phyloP scores from a whole-genome alignment of 257 asterid species.

The Lantana camara region DNA sequence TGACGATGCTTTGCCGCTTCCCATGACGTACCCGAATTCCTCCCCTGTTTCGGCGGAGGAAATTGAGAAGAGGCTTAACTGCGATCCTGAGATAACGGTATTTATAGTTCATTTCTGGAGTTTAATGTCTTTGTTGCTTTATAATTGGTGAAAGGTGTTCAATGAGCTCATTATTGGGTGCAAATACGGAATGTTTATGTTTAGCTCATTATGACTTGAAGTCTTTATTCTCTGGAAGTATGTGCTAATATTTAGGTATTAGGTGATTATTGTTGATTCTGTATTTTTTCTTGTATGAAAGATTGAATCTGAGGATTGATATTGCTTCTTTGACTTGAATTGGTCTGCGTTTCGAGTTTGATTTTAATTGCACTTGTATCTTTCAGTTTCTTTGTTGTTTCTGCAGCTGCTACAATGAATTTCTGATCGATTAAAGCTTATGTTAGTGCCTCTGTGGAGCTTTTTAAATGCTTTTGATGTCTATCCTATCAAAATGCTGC shows the following conservation, averaged over 20 bases:
- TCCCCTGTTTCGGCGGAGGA: slow-evolving; percentile 62
- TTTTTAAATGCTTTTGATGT: not conserved
- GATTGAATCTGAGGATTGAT: not conserved
- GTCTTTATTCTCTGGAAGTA: not conserved
- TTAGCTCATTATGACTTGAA: not conserved
- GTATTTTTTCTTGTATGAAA: too few relatives aligned
- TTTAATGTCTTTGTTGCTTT: not conserved
- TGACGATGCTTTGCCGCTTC: slow-evolving; percentile 72
- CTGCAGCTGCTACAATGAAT: not conserved
- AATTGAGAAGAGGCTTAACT: slow-evolving; percentile 57
- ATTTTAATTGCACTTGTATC: not conserved
- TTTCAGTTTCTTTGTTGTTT: not conserved
- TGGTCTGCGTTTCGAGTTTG: not conserved
- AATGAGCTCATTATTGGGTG: not conserved
- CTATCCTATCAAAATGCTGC: not conserved
- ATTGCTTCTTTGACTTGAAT: not conserved
- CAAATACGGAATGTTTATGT: not conserved
- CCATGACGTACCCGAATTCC: slow-evolving; percentile 68
- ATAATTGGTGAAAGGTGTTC: not conserved
- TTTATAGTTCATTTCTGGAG: not conserved
- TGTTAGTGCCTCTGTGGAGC: not conserved
- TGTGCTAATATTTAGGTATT: not conserved
- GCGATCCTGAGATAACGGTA: slow-evolving; percentile 62
- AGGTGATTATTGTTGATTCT: not conserved
- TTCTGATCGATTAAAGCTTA: not conserved